Evolutionary conservation across 768 basidiomycete species (phyloP), one percentile per base, ranked within the genome.

Genomic region (Xerocomus spinulosus): DNA sequence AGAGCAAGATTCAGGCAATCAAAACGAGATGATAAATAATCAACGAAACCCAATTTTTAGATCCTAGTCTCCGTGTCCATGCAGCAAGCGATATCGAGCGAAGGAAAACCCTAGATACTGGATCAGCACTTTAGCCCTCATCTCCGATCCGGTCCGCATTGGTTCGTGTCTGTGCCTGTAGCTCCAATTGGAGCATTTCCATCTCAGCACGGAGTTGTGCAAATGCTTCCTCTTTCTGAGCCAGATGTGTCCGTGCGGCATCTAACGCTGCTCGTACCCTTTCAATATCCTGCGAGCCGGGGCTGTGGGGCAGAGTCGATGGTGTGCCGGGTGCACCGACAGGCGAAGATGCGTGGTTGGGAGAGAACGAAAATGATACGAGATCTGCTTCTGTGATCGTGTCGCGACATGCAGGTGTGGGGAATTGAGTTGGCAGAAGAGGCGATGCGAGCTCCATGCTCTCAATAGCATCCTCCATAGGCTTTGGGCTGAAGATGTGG

Each of bases 391-490:
- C 59, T 4, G 48, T 9, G 15, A 26, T 34, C 34, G 38, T 12
- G 17, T 23, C 40, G 9, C 26, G 30, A 23, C 26, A 21, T 10
- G 30, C 23, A 13, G 20, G 36, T 2, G 14, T 21, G 1, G 66
- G 44, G 17, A 59, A 17, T 10, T 57, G 51, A 12, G 59, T 71
- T 13, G 74, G 74, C 40, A 68, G 43, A 10, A 79, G 60, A n/a
- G 78, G 77, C 6, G 77, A 76, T 4, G 70, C 77, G 5, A 80
- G 71, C 38, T 78, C 77, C 78, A 80, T 78, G 5, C 73, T 73
- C 44, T 70, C 67, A 14, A 67, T 54, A 10, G 57, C 55, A 9
- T 51, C 62, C 9, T 71, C 74, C 4, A 73, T 53, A 1, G 66
- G 54, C 25, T 60, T 56, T 5, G 53, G 39, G 26, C 50, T 44